Evolutionary conservation across 352 stramenopile species (phyloP).

Genomic region (Globisporangium rhizosaccharum): DNA sequence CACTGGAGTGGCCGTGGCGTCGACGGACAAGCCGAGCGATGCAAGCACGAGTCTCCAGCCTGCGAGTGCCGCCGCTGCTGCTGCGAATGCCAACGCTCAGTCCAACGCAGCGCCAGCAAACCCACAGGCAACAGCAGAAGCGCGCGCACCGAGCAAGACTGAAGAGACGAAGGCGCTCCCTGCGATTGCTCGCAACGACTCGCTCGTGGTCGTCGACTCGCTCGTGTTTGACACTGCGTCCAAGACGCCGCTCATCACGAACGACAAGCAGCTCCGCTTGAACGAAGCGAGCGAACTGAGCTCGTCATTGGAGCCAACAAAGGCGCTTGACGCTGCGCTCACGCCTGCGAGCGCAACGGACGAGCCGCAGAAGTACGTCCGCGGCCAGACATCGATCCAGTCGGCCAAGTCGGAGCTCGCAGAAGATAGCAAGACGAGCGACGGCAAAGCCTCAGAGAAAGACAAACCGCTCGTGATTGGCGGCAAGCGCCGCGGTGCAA

Average conservation of each 20-base stretch:
- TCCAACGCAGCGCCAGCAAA: too few relatives aligned
- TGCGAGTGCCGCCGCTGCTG: too few relatives aligned
- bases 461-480: conserved; percentile 10
- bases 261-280: conserved; percentile 10
- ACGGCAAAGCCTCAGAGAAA: neutral
- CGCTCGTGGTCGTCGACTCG: conserved; percentile 2
- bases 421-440: neutral
- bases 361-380: conserved; percentile 20
- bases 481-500: neutral
- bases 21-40: too few relatives aligned
- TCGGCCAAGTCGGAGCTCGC: neutral
- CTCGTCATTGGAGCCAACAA: conserved; percentile 1
- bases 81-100: too few relatives aligned
- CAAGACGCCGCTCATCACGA: neutral
- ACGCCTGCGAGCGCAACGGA: conserved; percentile 2
- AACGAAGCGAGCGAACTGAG: neutral
- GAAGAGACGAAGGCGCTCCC: too few relatives aligned
- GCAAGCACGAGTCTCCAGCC: too few relatives aligned
- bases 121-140: too few relatives aligned
- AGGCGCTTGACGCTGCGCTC: conserved; percentile 7
- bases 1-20: too few relatives aligned
- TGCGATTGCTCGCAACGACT: neutral
- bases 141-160: neutral
- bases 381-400: conserved; percentile 17
- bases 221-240: neutral